Conservation (phyloP, 1,139 yeast species). For the Citeromyces hawaiiensis region DNA sequence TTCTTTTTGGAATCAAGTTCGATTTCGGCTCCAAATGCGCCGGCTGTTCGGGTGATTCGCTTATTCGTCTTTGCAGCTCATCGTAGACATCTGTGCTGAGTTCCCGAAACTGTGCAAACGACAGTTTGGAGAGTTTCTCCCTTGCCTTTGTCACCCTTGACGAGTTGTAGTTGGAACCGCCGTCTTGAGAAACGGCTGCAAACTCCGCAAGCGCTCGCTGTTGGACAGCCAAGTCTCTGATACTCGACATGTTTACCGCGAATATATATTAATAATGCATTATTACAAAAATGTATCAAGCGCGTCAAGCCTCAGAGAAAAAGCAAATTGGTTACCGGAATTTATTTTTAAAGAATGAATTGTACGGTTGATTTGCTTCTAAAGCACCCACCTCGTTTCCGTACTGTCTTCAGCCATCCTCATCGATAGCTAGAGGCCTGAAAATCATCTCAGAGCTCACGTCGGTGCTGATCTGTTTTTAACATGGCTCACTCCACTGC, state of each 20-base stretch:
- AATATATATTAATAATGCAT: not conserved
- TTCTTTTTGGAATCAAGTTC: slow-evolving; percentile 84
- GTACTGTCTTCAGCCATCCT: no score
- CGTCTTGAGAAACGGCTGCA: slow-evolving; percentile 37
- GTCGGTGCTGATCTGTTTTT: no score
- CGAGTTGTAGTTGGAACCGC: slow-evolving; percentile 27
- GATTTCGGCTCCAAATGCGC: slow-evolving; percentile 56
- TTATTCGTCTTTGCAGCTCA: slow-evolving; percentile 67
- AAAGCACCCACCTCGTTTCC: no score
- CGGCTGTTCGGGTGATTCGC: slow-evolving; percentile 39
- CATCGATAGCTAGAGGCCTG: no score
- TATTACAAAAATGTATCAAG: not conserved
- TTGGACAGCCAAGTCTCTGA: slow-evolving; percentile 2
- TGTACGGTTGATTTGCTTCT: no score
- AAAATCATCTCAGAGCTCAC: no score
- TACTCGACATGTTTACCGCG: slow-evolving; percentile 1
- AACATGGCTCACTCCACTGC: no score
- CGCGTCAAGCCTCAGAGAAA: no score
- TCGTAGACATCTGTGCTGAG: slow-evolving; percentile 89
- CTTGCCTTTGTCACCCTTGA: slow-evolving; percentile 67
- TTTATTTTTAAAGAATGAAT: no score
- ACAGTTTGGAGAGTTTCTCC: slow-evolving; percentile 68
- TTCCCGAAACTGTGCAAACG: slow-evolving; percentile 78
- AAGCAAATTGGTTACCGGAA: no score
- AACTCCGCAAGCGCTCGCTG: slow-evolving; percentile 36